These are phyloP conservation scores for Alternaria alternata DNA, from an alignment of 2,329 filamentous ascomycete genomes.

Conservation along the genomic window DNA sequence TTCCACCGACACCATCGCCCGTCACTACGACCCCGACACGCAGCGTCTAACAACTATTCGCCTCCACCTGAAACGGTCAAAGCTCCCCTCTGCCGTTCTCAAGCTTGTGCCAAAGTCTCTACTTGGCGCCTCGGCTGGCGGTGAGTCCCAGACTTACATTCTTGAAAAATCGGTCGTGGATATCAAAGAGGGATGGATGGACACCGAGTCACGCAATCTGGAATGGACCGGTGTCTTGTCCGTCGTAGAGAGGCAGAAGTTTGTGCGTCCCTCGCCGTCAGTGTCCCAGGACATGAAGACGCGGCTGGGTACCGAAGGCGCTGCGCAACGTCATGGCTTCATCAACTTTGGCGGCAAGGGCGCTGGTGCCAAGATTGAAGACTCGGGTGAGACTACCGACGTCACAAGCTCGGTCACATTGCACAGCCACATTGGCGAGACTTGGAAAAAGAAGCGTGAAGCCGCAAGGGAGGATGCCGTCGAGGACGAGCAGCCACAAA, in stretches of 20 bases:
- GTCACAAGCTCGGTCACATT: conserved; percentile 79
- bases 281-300: conserved; percentile 34
- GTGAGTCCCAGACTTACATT: conserved; percentile 79
- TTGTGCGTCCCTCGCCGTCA: conserved; percentile 59
- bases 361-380: conserved; percentile 40
- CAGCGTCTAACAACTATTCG: conserved; percentile 80
- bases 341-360: conserved; percentile 36
- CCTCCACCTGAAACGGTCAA: conserved; percentile 82
- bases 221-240: conserved; percentile 83
- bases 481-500: conserved; percentile 58
- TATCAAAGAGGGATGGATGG: conserved; percentile 82
- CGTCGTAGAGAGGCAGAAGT: conserved; percentile 78
- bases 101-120: conserved; percentile 76
- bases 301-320: conserved; percentile 43
- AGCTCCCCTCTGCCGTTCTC: conserved; percentile 76
- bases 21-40: conserved; percentile 74
- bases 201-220: conserved; percentile 79
- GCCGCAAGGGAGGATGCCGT: conserved; percentile 50
- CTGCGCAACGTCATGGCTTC: conserved; percentile 44
- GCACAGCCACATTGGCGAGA: conserved; percentile 74
- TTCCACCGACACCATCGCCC: conserved; percentile 82
- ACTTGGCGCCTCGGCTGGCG: conserved; percentile 65
- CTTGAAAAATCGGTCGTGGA: conserved; percentile 82
- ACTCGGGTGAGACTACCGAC: conserved; percentile 61
- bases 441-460: conserved; percentile 61